Evolutionary conservation across 1,139 yeast species (phyloP).

Genomic region (Zygosaccharomyces pseudobailii): DNA sequence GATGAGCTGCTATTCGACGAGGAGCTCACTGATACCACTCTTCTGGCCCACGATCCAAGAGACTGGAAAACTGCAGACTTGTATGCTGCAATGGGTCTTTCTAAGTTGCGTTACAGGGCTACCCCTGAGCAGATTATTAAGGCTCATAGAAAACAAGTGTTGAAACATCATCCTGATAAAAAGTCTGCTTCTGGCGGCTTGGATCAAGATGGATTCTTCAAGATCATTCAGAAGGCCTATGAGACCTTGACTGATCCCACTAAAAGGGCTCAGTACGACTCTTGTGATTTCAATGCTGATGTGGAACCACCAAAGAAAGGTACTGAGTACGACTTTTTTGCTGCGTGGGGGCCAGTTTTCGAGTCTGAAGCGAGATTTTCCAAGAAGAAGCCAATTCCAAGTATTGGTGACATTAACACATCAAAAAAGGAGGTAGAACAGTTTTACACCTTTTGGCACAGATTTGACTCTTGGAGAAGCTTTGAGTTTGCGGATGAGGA

Average conservation of each 20-base stretch:
- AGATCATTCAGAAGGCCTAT: slow-evolving; percentile 94
- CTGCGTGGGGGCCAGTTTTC: slow-evolving; percentile 90
- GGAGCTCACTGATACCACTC: slow-evolving; percentile 60
- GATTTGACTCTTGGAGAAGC: slow-evolving; percentile 97
- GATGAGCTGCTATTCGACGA: slow-evolving; percentile 74
- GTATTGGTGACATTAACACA: slow-evolving; percentile 63
- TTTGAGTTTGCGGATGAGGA: slow-evolving; percentile 98
- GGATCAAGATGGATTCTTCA: slow-evolving; percentile 96
- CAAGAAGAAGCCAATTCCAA: slow-evolving; percentile 82
- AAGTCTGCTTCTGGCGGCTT: slow-evolving; percentile 73
- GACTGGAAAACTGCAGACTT: slow-evolving; percentile 97
- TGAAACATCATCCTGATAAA: slow-evolving; percentile 98
- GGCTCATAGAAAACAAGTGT: slow-evolving; percentile 95
- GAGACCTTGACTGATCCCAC: slow-evolving; percentile 81
- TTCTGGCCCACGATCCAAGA: slow-evolving; percentile 88
- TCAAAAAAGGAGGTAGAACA: slow-evolving; percentile 80
- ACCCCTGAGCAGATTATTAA: slow-evolving; percentile 90
- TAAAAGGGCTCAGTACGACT: slow-evolving; percentile 90
- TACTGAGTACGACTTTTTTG: slow-evolving; percentile 70
- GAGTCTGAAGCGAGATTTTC: slow-evolving; percentile 90
- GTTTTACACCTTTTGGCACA: slow-evolving; percentile 90
- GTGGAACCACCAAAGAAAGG: slow-evolving; percentile 73
- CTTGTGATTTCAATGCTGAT: slow-evolving; percentile 86
- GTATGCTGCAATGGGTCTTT: slow-evolving; percentile 91
- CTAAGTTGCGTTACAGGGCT: slow-evolving; percentile 87